Evolutionary conservation across 1,284 basidiomycete species (phyloP).

Genomic region (Wallemia hederae): DNA sequence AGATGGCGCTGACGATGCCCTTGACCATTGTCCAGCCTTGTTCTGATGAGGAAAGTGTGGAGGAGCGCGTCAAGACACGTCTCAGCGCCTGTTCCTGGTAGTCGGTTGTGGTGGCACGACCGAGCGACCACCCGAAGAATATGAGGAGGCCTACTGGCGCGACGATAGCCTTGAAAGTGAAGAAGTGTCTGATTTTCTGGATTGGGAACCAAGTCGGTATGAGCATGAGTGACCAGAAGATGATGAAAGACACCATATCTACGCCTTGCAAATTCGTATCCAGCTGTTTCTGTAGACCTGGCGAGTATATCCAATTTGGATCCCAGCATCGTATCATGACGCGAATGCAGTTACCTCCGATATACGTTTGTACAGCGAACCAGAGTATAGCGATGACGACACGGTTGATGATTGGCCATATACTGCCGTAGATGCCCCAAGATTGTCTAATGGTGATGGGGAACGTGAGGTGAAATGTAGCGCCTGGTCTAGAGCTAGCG

Average conservation of each 20-base stretch:
- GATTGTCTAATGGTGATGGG: background rate
- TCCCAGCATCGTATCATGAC: background rate
- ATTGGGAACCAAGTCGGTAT: background rate
- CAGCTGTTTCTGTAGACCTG: background rate
- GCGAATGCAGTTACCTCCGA: background rate
- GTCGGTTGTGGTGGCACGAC: background rate
- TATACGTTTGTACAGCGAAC: background rate
- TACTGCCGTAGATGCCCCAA: background rate
- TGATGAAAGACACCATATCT: background rate
- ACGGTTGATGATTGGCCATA: background rate
- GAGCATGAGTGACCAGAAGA: background rate
- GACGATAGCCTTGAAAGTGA: background rate
- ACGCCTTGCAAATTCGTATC: background rate
- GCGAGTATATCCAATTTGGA: background rate
- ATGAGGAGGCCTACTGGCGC: background rate
- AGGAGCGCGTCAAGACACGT: background rate
- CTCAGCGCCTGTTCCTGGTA: background rate
- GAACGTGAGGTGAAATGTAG: background rate
- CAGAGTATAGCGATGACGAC: background rate
- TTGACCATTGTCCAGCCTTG: background rate
- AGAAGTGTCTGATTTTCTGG: background rate
- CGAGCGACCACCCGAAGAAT: background rate
- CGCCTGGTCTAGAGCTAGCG: background rate
- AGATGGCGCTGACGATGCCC: background rate
- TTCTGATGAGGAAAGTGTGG: background rate